Conservation (phyloP, 2,329 filamentous ascomycete species). For the Metarhizium album region DNA sequence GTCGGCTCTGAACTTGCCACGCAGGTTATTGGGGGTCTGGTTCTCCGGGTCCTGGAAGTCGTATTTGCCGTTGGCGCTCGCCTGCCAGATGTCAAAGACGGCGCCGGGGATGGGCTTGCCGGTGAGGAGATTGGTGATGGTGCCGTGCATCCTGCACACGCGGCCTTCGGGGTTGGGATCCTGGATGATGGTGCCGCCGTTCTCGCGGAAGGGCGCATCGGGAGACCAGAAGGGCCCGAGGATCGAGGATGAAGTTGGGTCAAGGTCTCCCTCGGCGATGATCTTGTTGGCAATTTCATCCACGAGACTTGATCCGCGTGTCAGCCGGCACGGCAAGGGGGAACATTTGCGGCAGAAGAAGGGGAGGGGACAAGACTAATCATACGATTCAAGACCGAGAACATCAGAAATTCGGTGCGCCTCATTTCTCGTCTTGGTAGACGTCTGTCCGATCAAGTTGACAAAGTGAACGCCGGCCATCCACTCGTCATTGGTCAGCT, state of each 20-base stretch:
- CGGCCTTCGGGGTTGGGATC: conserved; percentile 46
- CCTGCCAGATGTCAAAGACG: conserved; percentile 71
- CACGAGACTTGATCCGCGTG: conserved; percentile 20
- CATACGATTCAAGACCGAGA: conserved; percentile 61
- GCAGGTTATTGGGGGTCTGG: conserved; percentile 62
- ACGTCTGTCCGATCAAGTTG: conserved; percentile 63
- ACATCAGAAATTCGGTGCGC: conserved; percentile 63
- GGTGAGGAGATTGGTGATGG: conserved; percentile 53
- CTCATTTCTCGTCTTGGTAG: conserved; percentile 60
- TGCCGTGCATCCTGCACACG: conserved; percentile 58
- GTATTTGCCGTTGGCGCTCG: conserved; percentile 65
- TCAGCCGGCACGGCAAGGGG: background rate
- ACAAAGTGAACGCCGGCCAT: conserved; percentile 63
- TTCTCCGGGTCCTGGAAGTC: conserved; percentile 64
- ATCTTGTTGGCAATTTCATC: conserved; percentile 57
- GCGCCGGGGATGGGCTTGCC: conserved; percentile 55
- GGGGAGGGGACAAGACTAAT: conserved; percentile 10
- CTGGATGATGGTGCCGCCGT: conserved; percentile 57
- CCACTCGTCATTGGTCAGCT: conserved; percentile 70
- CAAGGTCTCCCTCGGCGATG: conserved; percentile 47
- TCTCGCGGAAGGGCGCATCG: conserved; percentile 59
- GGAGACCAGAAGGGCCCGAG: conserved; percentile 72
- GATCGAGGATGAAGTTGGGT: conserved; percentile 65
- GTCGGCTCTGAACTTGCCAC: conserved; percentile 64
- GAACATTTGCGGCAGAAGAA: background rate